These are phyloP conservation scores for Musa acuminata DNA, from an alignment of 176 grass and related monocot species.

Conservation along the genomic window DNA sequence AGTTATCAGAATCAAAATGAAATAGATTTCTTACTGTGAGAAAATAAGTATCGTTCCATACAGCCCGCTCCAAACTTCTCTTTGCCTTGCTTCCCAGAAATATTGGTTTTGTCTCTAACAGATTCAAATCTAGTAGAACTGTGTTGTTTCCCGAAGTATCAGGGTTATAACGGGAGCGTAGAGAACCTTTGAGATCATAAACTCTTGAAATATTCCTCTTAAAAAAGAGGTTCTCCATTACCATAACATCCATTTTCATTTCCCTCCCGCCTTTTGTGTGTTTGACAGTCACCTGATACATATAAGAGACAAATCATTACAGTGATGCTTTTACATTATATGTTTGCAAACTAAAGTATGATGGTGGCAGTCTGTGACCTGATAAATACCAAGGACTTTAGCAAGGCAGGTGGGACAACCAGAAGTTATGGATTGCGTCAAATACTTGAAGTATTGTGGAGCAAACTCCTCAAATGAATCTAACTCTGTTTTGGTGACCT, in stretches of 20 bases:
- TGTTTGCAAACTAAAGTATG: too few species aligned
- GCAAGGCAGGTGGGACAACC: constrained; percentile 64
- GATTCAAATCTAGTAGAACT: constrained; percentile 85
- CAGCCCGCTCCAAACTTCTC: constrained; percentile 57
- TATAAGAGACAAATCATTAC: too few species aligned
- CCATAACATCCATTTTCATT: too few species aligned
- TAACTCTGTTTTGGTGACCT: constrained; percentile 83
- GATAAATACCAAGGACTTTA: constrained; percentile 91
- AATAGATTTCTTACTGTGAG: constrained; percentile 29
- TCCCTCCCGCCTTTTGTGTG: too few species aligned
- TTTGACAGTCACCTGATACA: too few species aligned
- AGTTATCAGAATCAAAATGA: too few species aligned
- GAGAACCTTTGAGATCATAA: too few species aligned
- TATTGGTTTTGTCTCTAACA: constrained; percentile 80
- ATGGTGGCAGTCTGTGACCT: constrained; percentile 35
- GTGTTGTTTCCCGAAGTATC: constrained; percentile 64
- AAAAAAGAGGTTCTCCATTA: too few species aligned
- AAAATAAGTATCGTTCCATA: constrained; percentile 91
- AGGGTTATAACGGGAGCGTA: constrained; percentile 73
- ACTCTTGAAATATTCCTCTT: too few species aligned
- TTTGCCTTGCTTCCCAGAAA: constrained; percentile 65
- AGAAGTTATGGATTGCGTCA: constrained; percentile 49
- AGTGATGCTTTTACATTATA: too few species aligned
- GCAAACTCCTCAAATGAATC: constrained; percentile 92
- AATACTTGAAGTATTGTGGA: constrained; percentile 67